These are phyloP conservation scores for Exserohilum turcica DNA, from an alignment of 2,329 filamentous ascomycete species.

Conservation along the genomic window DNA sequence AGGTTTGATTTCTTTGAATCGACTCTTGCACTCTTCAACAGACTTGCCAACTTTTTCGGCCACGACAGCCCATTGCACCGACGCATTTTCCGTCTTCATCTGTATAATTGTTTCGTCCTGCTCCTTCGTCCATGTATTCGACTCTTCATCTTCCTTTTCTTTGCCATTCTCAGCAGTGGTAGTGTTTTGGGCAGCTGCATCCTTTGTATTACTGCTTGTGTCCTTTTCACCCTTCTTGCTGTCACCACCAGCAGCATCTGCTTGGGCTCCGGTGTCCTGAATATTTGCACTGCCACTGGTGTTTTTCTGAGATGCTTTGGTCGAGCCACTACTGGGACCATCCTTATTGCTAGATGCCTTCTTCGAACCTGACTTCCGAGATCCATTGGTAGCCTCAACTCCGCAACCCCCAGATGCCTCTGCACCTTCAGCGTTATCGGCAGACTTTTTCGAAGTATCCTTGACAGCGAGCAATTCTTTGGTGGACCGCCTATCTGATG, in stretches of 20 bases:
- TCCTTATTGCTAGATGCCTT: slow-evolving; percentile 3
- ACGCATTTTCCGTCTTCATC: slow-evolving; percentile 38
- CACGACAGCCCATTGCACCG: slow-evolving; percentile 39
- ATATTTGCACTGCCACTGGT: background rate
- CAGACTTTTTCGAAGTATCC: slow-evolving; percentile 3
- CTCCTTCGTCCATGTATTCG: slow-evolving; percentile 40
- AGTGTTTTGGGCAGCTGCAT: background rate
- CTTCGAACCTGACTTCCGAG: slow-evolving; percentile 2
- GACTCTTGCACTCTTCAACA: slow-evolving; percentile 13
- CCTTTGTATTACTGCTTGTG: background rate
- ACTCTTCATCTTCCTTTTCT: background rate
- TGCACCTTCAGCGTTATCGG: background rate
- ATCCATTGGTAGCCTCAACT: background rate
- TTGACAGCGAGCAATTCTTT: slow-evolving; percentile 1
- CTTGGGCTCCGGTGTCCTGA: background rate
- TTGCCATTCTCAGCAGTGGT: background rate
- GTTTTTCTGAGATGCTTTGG: background rate
- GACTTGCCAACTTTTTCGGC: slow-evolving; percentile 35
- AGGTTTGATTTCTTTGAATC: slow-evolving; percentile 48
- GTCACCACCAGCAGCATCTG: background rate
- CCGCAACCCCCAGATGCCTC: background rate
- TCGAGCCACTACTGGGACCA: background rate
- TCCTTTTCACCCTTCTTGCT: background rate
- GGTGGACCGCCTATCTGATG: slow-evolving; percentile 8
- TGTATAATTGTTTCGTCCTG: slow-evolving; percentile 50